These are phyloP conservation scores for Acanthamoeba castellanii DNA, from an alignment of 208 protist species.

Conservation along the genomic window DNA sequence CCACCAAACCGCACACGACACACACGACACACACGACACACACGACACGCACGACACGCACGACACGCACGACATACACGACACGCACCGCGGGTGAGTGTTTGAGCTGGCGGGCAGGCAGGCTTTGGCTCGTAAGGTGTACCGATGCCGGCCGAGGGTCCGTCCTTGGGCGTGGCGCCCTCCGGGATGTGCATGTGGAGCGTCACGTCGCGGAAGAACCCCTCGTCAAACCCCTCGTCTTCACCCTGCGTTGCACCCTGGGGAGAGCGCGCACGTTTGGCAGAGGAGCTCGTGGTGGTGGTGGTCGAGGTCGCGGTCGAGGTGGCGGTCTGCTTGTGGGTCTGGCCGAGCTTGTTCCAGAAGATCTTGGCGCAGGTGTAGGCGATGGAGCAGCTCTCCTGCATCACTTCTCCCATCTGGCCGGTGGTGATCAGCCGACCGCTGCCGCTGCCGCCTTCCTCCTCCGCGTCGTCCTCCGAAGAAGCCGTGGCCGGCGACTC, in stretches of 20 bases:
- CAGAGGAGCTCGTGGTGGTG: not conserved
- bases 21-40: not conserved
- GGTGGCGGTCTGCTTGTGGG: not conserved
- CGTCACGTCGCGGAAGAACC: conserved; percentile 82
- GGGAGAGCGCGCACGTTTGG: not conserved
- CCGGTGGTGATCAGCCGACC: conserved; percentile 83
- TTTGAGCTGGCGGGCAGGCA: not conserved
- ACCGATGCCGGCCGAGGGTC: conserved; percentile 90
- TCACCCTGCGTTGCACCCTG: not conserved
- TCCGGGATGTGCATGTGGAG: conserved; percentile 91
- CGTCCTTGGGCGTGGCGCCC: conserved; percentile 90
- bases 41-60: too few relatives aligned
- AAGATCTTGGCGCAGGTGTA: conserved; percentile 88
- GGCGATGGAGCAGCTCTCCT: conserved; percentile 90
- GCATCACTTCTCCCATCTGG: conserved; percentile 92
- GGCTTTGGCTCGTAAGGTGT: not conserved
- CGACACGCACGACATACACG: not conserved
- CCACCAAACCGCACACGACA: not conserved
- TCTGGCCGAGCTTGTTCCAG: conserved; percentile 56
- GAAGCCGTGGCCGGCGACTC: not conserved
- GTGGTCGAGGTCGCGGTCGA: not conserved
- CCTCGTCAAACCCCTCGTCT: conserved; percentile 77
- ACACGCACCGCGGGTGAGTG: too few relatives aligned
- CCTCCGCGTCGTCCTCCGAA: not conserved
- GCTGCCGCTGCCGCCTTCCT: conserved; percentile 81